Conservation (phyloP, 495 filamentous ascomycete species). For the Neurospora intermedia region DNA sequence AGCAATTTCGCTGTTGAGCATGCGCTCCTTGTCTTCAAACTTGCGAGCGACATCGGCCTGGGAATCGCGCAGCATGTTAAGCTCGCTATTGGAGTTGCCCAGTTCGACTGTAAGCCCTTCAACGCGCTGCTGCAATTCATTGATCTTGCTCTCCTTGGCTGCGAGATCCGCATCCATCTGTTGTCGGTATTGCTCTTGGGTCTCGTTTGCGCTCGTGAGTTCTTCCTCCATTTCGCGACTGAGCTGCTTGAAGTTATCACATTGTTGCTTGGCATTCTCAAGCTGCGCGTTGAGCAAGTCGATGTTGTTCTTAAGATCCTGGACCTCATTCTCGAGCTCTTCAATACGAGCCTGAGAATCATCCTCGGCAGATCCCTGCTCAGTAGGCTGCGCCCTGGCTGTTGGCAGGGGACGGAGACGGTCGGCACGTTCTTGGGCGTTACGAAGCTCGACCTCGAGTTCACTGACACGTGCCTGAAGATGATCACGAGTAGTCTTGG, state of each 20-base stretch:
- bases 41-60: conserved; percentile 63
- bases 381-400: conserved; percentile 36
- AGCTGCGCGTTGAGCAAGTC: conserved; percentile 67
- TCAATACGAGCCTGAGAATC: conserved; percentile 62
- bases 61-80: conserved; percentile 64
- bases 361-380: conserved; percentile 34
- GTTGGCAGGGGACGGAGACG: conserved; percentile 66
- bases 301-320: conserved; percentile 72
- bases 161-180: conserved; percentile 66
- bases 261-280: conserved; percentile 64
- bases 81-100: conserved; percentile 63
- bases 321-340: conserved; percentile 69
- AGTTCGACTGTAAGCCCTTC: conserved; percentile 77
- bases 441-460: conserved; percentile 73
- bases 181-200: conserved; percentile 73
- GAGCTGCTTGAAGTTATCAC: conserved; percentile 82
- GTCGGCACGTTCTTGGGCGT: conserved; percentile 74
- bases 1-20: conserved; percentile 62
- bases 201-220: conserved; percentile 63
- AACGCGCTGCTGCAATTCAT: conserved; percentile 67
- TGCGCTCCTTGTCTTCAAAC: conserved; percentile 68
- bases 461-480: conserved; percentile 81
- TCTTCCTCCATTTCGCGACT: conserved; percentile 84
- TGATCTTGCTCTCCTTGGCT: conserved; percentile 65
- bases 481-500: conserved; percentile 79